Base-by-base conservation (phyloP, 805 yeast species). In the Grigorovia yakushimaensis region DNA sequence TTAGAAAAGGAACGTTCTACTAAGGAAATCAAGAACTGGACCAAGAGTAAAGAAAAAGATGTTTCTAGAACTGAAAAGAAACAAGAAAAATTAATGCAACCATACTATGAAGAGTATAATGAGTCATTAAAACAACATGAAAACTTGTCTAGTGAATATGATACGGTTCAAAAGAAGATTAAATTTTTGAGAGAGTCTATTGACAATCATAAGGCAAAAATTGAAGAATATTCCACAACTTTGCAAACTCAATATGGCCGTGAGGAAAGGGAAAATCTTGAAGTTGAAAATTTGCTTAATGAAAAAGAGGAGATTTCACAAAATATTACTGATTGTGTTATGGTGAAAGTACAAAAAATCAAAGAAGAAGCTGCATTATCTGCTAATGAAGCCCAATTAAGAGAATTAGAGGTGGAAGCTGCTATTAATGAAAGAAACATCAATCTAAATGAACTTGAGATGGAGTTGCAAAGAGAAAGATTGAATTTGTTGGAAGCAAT, bases 61-160 rank as follows among this genome's bases (percentile, higher is more conserved):
- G 51, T 63, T 37, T 58, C 43, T 43, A 57, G 41, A 53, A 66
- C 60, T 42, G 57, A 56, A 33, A 51, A 51, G n/a, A 66, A 64
- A 20, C 67, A 66, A 44, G 59, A 61, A 23, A 54, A 53, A 33
- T 65, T 69, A 18, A 68, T 79, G 49, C 70, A 72, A 49, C 60
- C 69, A 8, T 70, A 74, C 51, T 66, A 73, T 46, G 67, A 61
- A 4, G 72, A 68, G 6, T 66, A 76, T 52, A 69, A 67, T 39
- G 54, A 64, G 24, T 69, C 74, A 44, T 64, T 76, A 64, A 58
- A 62, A 49, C 59, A 65, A 17, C 62, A 61, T 45, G 54, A 55
- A 11, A 43, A 47, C 6, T 49, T 73, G 47, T 51, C 62, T 35
- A 70, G 68, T 47, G 68, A 69, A 45, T 62, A 64, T 42, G 64